Conservation (phyloP, 1,284 basidiomycete genomes). For the Gomphus bonarii region DNA sequence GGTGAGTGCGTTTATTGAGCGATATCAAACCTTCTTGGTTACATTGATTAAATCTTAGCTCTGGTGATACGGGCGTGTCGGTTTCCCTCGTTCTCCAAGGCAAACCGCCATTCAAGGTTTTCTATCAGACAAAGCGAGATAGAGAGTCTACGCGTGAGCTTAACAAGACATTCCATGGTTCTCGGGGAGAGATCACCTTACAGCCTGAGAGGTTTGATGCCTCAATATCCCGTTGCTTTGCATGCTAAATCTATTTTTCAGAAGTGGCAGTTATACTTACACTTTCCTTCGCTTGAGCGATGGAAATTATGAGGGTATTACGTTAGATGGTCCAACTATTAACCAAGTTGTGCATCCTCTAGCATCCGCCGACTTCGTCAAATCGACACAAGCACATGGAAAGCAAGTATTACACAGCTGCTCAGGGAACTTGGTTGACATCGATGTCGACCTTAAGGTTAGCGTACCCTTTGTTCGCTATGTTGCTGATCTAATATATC, state of each 20-base stretch:
- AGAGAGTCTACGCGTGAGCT: slow-evolving; percentile 48
- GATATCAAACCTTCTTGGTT: background rate
- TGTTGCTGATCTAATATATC: background rate
- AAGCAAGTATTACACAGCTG: slow-evolving; percentile 48
- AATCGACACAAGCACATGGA: slow-evolving; percentile 36
- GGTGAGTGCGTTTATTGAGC: slow-evolving; percentile 34
- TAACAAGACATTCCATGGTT: slow-evolving; percentile 53
- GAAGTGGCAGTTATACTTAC: slow-evolving; percentile 84
- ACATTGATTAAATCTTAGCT: slow-evolving; percentile 36
- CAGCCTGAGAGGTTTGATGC: slow-evolving; percentile 56
- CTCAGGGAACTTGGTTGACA: slow-evolving; percentile 59
- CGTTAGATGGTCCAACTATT: slow-evolving; percentile 62
- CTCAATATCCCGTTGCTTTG: background rate
- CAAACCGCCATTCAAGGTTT: slow-evolving; percentile 80
- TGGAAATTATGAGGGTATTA: slow-evolving; percentile 70
- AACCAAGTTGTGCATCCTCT: slow-evolving; percentile 84
- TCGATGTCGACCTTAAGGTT: slow-evolving; percentile 72
- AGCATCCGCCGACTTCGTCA: slow-evolving; percentile 66
- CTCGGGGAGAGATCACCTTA: slow-evolving; percentile 77
- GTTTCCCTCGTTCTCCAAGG: slow-evolving; percentile 83
- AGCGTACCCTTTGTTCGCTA: slow-evolving; percentile 16
- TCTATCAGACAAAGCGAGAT: slow-evolving; percentile 69
- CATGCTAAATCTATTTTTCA: background rate
- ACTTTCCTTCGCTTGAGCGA: slow-evolving; percentile 77
- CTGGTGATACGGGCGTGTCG: slow-evolving; percentile 87